Percentiles rank a stretch among this genome's conserved stretches.
Evolutionary conservation across 768 basidiomycete genomes (phyloP).

Genomic region (Dentipellis sp.): DNA sequence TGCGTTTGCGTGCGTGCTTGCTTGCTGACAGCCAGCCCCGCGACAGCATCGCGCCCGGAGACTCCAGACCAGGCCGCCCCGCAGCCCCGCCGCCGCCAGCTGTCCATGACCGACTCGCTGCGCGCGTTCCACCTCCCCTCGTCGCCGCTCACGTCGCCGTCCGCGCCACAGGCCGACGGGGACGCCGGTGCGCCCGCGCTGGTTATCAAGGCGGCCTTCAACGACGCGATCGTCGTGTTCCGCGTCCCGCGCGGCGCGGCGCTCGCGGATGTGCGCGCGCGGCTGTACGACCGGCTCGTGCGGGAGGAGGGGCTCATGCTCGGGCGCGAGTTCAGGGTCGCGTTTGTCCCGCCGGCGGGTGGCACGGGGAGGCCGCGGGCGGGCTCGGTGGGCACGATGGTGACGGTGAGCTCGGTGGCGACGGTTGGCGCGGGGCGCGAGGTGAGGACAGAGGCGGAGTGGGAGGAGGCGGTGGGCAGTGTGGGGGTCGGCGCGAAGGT

Average conservation of each 20-base stretch:
- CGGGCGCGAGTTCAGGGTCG: conserved; percentile 47
- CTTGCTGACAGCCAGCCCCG: not conserved
- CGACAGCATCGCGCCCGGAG: not conserved
- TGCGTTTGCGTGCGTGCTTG: not conserved
- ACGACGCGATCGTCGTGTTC: conserved; percentile 54
- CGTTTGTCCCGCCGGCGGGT: conserved; percentile 29
- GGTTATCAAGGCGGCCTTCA: conserved; percentile 56
- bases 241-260: conserved; percentile 38
- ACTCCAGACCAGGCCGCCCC: not conserved
- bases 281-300: conserved; percentile 60
- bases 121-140: not conserved
- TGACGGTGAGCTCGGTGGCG: conserved; percentile 9
- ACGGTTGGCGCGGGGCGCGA: not conserved
- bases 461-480: conserved; percentile 4
- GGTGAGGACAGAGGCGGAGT: conserved; percentile 6
- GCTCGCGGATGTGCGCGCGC: conserved; percentile 45
- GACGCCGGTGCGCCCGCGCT: conserved; percentile 23
- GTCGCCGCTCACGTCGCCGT: not conserved
- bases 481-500: conserved; percentile 10
- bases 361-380: conserved; percentile 1
- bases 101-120: not conserved
- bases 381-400: conserved; percentile 3
- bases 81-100: not conserved
- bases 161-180: conserved; percentile 22
- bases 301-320: conserved; percentile 49